Conservation (phyloP, 1,139 yeast genomes). For the Yamadazyma membranifaciens region DNA sequence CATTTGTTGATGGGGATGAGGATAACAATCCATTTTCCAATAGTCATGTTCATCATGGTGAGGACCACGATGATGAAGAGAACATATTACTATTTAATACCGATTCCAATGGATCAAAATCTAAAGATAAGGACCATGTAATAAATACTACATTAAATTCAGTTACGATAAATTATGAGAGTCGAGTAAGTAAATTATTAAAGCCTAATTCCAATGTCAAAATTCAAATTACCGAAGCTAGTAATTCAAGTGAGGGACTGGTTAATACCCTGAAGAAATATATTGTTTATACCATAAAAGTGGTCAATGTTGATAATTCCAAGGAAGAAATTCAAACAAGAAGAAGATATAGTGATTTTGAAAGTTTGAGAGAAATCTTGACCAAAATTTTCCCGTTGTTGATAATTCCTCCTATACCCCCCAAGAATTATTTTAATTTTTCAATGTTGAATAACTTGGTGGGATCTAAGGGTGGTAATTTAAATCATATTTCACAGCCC, state of each 20-base stretch:
- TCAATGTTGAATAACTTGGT: conserved; percentile 37
- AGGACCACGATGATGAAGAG: conserved; percentile 5
- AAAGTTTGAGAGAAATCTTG: conserved; percentile 68
- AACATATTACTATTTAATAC: conserved; percentile 6
- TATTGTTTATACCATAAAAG: conserved; percentile 75
- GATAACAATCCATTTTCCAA: conserved; percentile 52
- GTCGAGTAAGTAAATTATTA: conserved; percentile 37
- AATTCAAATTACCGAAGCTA: conserved; percentile 70
- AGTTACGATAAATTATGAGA: conserved; percentile 36
- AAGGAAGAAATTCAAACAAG: conserved; percentile 60
- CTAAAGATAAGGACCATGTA: conserved; percentile 7
- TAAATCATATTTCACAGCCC: background rate
- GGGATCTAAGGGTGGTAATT: conserved; percentile 12
- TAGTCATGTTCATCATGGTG: too few species aligned
- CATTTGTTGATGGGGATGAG: conserved; percentile 36
- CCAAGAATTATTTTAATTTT: conserved; percentile 62
- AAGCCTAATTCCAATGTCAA: conserved; percentile 31
- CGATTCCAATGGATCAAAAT: conserved; percentile 4
- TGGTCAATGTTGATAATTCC: conserved; percentile 32
- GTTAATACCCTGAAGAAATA: conserved; percentile 61
- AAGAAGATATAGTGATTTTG: conserved; percentile 91
- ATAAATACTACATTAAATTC: conserved; percentile 18
- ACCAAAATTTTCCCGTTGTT: conserved; percentile 76
- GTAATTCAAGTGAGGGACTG: conserved; percentile 71
- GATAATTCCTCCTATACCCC: conserved; percentile 93